Evolutionary conservation across 176 grass and related monocot genomes (phyloP).

Genomic region (Oryza meridionalis): DNA sequence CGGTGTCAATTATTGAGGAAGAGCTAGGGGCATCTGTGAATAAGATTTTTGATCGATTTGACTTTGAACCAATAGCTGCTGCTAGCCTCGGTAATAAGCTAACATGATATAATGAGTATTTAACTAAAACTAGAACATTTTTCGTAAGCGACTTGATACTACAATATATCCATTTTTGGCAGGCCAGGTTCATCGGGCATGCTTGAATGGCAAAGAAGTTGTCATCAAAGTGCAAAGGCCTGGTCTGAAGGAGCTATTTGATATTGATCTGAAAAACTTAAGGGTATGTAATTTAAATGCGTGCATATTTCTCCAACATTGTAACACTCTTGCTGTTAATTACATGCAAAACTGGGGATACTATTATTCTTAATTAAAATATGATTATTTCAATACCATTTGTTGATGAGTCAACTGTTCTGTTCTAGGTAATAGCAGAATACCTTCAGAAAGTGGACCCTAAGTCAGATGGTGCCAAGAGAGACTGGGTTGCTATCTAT

Average conservation of each 20-base stretch:
- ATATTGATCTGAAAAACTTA: conserved; percentile 99
- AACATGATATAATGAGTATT: conserved; percentile 16
- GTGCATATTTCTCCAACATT: conserved; percentile 8
- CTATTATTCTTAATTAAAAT: not conserved
- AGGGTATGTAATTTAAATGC: conserved; percentile 55
- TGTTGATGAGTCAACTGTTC: conserved; percentile 38
- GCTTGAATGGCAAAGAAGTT: conserved; percentile 84
- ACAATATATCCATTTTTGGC: conserved; percentile 58
- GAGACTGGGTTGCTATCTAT: conserved; percentile 99
- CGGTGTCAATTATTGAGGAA: conserved; percentile 90
- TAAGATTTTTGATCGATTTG: conserved; percentile 90
- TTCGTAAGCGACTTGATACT: conserved; percentile 27
- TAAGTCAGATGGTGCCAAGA: conserved; percentile 96
- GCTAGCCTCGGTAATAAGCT: conserved; percentile 91
- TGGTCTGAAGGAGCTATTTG: conserved; percentile 94
- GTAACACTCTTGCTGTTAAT: conserved; percentile 6
- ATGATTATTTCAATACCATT: conserved; percentile 34
- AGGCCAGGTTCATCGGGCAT: conserved; percentile 98
- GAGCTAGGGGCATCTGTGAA: conserved; percentile 75
- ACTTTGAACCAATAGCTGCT: conserved; percentile 97
- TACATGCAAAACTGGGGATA: conserved; percentile 7
- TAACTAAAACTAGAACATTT: conserved; percentile 4
- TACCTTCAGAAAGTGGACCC: conserved; percentile 99
- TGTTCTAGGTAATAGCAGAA: conserved; percentile 89
- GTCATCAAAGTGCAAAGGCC: conserved; percentile 98